These are phyloP conservation scores for Penicillium argentinense DNA, from an alignment of 495 filamentous ascomycete genomes.

Conservation along the genomic window DNA sequence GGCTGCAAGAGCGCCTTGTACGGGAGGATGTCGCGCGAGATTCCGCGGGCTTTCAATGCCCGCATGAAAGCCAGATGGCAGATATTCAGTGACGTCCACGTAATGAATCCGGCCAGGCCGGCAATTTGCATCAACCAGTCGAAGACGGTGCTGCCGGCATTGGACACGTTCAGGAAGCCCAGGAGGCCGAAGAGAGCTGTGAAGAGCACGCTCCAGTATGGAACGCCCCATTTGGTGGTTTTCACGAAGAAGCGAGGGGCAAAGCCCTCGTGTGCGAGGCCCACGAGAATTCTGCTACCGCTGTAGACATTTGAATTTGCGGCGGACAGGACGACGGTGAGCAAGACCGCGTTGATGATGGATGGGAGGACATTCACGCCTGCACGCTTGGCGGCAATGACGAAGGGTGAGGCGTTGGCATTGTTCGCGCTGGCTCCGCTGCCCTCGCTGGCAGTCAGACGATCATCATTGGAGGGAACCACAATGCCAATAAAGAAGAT, in stretches of 20 bases:
- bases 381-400: slow-evolving; percentile 55
- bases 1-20: slow-evolving; percentile 53
- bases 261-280: slow-evolving; percentile 51
- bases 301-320: slow-evolving; percentile 74
- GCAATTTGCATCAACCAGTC: slow-evolving; percentile 50
- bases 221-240: slow-evolving; percentile 36
- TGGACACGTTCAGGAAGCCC: slow-evolving; percentile 35
- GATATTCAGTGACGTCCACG: slow-evolving; percentile 52
- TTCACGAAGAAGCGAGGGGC: slow-evolving; percentile 47
- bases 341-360: slow-evolving; percentile 68
- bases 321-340: slow-evolving; percentile 60
- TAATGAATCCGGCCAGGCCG: slow-evolving; percentile 56
- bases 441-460: slow-evolving; percentile 20
- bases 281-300: slow-evolving; percentile 55
- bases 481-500: slow-evolving; percentile 67
- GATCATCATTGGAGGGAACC: slow-evolving; percentile 43
- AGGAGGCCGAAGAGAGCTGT: slow-evolving; percentile 38
- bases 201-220: slow-evolving; percentile 35
- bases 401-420: slow-evolving; percentile 45
- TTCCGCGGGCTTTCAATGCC: slow-evolving; percentile 47
- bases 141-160: slow-evolving; percentile 44
- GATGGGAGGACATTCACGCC: slow-evolving; percentile 59
- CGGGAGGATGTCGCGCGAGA: slow-evolving; percentile 45
- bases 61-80: slow-evolving; percentile 54
- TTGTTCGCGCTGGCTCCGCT: slow-evolving; percentile 50